These are phyloP conservation scores for Scleroderma bovista DNA, from an alignment of 768 basidiomycete species.

Conservation along the genomic window DNA sequence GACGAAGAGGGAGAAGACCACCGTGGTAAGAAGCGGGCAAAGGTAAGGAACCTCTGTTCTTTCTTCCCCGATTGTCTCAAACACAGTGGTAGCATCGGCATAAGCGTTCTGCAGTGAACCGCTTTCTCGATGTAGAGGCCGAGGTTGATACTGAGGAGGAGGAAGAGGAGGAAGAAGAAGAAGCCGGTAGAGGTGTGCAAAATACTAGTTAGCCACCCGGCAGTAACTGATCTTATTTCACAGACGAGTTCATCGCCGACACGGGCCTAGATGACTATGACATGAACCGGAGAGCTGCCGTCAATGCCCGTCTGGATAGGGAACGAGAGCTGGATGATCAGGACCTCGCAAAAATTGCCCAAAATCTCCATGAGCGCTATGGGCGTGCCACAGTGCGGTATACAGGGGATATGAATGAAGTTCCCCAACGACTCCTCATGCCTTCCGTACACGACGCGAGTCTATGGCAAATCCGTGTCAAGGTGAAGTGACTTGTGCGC, in stretches of 20 bases:
- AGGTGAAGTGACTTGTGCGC: slow-evolving; percentile 43
- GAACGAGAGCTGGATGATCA: slow-evolving; percentile 71
- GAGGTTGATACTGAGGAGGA: slow-evolving; percentile 97
- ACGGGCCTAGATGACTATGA: slow-evolving; percentile 56
- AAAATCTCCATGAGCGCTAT: slow-evolving; percentile 75
- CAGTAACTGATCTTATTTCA: slow-evolving; percentile 9
- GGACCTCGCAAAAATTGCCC: slow-evolving; percentile 81
- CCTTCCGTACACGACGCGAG: slow-evolving; percentile 94
- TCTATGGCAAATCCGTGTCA: slow-evolving; percentile 92
- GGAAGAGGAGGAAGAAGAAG: slow-evolving; percentile 85
- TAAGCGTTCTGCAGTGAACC: slow-evolving; percentile 58
- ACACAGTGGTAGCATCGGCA: slow-evolving; percentile 49
- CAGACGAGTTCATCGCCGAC: slow-evolving; percentile 70
- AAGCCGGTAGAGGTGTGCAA: slow-evolving; percentile 49
- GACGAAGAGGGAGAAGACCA: slow-evolving; percentile 42
- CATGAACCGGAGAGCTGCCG: slow-evolving; percentile 40
- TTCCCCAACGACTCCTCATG: slow-evolving; percentile 92
- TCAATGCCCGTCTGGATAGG: slow-evolving; percentile 66
- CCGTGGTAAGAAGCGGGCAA: slow-evolving; percentile 53
- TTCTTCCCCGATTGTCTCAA: slow-evolving; percentile 5
- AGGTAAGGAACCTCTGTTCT: slow-evolving; percentile 36
- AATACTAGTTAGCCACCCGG: neutral
- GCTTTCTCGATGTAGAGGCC: slow-evolving; percentile 94
- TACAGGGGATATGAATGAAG: slow-evolving; percentile 87
- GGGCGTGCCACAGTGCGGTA: slow-evolving; percentile 65